These are phyloP conservation scores for Claviceps sp. DNA, from an alignment of 2,329 filamentous ascomycete species.

Conservation along the genomic window DNA sequence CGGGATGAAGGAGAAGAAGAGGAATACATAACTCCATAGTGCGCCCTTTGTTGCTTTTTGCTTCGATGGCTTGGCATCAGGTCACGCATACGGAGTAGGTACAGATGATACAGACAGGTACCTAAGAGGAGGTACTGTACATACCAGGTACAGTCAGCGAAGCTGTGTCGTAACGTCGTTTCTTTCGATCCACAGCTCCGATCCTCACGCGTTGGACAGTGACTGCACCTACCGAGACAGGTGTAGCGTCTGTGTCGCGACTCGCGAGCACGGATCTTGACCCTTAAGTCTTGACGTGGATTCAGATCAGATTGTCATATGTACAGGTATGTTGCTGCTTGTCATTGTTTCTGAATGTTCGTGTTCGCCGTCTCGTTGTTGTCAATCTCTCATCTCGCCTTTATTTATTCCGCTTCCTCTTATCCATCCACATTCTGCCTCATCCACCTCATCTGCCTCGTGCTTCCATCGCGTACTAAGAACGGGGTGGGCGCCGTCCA, in stretches of 20 bases:
- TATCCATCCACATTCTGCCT: too few relatives aligned
- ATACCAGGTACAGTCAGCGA: neutral
- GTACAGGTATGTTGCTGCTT: too few relatives aligned
- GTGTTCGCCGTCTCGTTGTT: neutral
- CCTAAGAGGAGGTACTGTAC: too few relatives aligned
- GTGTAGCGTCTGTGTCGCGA: neutral
- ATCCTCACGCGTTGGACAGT: neutral
- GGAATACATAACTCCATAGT: neutral
- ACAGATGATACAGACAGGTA: too few relatives aligned
- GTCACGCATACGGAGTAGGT: too few relatives aligned
- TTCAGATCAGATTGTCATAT: too few relatives aligned
- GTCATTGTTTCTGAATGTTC: too few relatives aligned
- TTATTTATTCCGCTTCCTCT: neutral
- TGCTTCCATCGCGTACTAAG: neutral
- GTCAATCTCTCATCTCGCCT: neutral
- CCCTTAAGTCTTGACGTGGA: too few relatives aligned
- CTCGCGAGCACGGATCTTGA: neutral
- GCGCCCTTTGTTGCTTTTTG: too few relatives aligned
- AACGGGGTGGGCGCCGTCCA: neutral
- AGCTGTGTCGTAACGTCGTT: neutral
- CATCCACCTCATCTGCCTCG: neutral
- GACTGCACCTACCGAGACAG: neutral
- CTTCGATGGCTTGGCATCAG: too few relatives aligned
- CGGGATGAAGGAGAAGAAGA: neutral
- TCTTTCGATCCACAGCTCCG: slow-evolving; percentile 1